These are phyloP conservation scores for Erodium texanum DNA, from an alignment of 441 rosid species.

Conservation along the genomic window DNA sequence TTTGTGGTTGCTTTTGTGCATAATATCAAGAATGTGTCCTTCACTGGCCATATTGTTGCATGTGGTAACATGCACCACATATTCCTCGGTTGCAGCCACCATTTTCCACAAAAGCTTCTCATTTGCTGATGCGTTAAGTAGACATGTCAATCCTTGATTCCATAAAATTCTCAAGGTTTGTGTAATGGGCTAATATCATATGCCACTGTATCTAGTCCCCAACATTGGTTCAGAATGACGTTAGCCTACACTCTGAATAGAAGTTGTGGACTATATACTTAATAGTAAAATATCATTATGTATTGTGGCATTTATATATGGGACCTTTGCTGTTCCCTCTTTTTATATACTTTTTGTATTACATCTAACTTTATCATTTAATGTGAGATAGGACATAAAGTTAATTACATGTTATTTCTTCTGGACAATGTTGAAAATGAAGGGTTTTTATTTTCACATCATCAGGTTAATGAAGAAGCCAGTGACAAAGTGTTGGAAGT, in stretches of 20 bases:
- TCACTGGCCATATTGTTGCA: background rate
- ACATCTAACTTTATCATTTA: background rate
- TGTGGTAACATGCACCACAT: background rate
- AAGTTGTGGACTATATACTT: background rate
- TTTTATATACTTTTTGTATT: background rate
- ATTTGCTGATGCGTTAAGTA: background rate
- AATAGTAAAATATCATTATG: background rate
- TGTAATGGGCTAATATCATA: background rate
- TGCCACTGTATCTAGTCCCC: background rate
- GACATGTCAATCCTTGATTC: background rate
- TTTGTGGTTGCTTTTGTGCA: background rate
- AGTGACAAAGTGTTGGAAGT: slow-evolving; percentile 90
- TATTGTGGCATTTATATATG: background rate
- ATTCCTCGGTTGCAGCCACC: background rate
- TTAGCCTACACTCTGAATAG: background rate
- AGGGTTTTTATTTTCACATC: background rate
- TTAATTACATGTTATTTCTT: no score
- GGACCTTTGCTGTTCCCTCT: background rate
- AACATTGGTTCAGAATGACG: background rate
- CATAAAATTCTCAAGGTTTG: background rate
- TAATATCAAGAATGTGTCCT: background rate
- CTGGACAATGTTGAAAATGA: background rate
- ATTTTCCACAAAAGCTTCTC: background rate
- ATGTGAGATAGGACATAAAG: background rate
- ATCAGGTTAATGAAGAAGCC: slow-evolving; percentile 84